Percentiles rank a stretch among this genome's conserved stretches.
These are phyloP conservation scores for Gossypium davidsonii DNA, from an alignment of 441 rosid species.

Conservation along the genomic window DNA sequence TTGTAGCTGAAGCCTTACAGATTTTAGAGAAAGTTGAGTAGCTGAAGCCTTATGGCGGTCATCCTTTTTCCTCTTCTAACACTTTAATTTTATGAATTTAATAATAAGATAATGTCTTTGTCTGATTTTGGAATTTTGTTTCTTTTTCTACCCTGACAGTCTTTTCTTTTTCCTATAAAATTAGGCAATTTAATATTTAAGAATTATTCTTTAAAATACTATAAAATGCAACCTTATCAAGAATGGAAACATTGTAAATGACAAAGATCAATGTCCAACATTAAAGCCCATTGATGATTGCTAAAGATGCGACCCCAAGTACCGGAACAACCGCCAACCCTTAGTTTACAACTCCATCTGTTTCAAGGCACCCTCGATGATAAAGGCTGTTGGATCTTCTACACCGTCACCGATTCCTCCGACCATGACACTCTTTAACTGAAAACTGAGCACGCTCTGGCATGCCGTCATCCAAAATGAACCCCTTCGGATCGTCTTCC, in stretches of 20 bases:
- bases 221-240: conserved; percentile 45
- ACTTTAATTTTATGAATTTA: too few relatives aligned
- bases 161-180: too few relatives aligned
- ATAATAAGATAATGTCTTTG: too few relatives aligned
- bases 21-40: conserved; percentile 55
- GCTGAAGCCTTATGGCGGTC: too few relatives aligned
- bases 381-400: conserved; percentile 68
- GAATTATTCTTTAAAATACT: too few relatives aligned
- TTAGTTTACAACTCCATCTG: conserved; percentile 79
- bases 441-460: conserved; percentile 81
- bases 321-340: conserved; percentile 67
- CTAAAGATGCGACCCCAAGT: conserved; percentile 73
- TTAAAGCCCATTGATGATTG: conserved; percentile 96
- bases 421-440: conserved; percentile 54
- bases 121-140: too few relatives aligned
- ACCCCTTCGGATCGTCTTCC: conserved; percentile 84
- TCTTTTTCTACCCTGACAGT: too few relatives aligned
- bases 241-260: conserved; percentile 39
- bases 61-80: too few relatives aligned
- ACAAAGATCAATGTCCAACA: conserved; percentile 48
- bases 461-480: conserved; percentile 64
- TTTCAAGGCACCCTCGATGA: conserved; percentile 71
- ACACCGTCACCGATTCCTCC: conserved; percentile 83
- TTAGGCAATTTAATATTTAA: too few relatives aligned
- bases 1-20: conserved; percentile 61